Base-by-base conservation (phyloP, 164 flowering plant genomes). In the Chimonanthus praecox region DNA sequence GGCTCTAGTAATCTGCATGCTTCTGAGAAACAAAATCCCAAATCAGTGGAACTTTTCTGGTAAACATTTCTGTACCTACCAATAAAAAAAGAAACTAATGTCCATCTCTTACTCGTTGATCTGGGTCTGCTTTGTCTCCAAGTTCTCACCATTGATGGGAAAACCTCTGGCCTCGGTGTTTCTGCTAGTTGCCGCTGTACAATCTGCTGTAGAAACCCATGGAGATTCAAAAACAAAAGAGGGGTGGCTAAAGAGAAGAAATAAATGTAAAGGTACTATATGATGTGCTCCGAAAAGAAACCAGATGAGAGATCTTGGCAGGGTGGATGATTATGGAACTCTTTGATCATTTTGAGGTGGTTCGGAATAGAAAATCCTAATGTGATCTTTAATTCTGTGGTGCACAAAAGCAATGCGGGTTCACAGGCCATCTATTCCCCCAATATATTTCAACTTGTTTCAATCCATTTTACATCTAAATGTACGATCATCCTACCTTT, bases 1-100 rank as follows among this genome's bases (percentile, higher is more conserved):
- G 69, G 98, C 94, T 72, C 85, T 85, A 65, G 90, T 76, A 67
- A 92, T 83, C 80, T 89, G 84, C 76, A 82, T 75, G 80, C 83
- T 85, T 74, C 94, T 92, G 87, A 74, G 45, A 74, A 54, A 78
- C 47, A 76, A 58, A 82, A 74, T 44, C 54, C 33, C 67, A 15
- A 43, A 72, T 82, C 74, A 87, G 73, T 33, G 33, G 33, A 33
- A 33, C 33, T 33, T 33, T 21, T 66, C 8, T 13, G 7, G 16
- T 48, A n/a, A 11, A 21, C 13, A 70, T 3, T 33, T 33, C 33
- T 33, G 0, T 33, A 33, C 33, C 33, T 33, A 33, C 33, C 33
- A 33, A 33, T 8, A 8, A 45, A 68, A 20, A 49, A 64, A 58
- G 21, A 48, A 50, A 18, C 51, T 2, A 7, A 72, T 64, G 54